Evolutionary conservation across 2,329 filamentous ascomycete genomes (phyloP).

Genomic region (Trichoderma sp.): DNA sequence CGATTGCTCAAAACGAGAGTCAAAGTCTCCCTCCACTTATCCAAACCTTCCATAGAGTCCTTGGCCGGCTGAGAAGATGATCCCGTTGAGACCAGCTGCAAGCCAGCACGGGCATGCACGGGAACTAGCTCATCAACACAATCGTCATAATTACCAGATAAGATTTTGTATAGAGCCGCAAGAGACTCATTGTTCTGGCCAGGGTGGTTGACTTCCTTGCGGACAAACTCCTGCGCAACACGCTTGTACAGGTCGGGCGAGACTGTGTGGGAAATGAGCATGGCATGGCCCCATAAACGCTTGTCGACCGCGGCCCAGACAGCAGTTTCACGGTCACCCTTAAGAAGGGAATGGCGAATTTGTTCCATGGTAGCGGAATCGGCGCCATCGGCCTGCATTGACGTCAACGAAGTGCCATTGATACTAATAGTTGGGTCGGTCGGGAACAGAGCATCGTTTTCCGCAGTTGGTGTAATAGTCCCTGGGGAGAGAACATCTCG

Average conservation of each 20-base stretch:
- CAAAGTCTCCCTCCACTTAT: conserved; percentile 92
- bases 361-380: conserved; percentile 69
- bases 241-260: conserved; percentile 86
- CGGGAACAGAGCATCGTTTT: conserved; percentile 29
- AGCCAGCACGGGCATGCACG: conserved; percentile 83
- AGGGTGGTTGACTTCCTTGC: conserved; percentile 84
- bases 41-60: conserved; percentile 78
- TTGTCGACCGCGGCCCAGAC: conserved; percentile 93
- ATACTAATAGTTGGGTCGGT: conserved; percentile 28
- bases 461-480: conserved; percentile 27
- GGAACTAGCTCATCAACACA: conserved; percentile 95
- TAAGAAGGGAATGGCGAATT: conserved; percentile 69
- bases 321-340: conserved; percentile 84
- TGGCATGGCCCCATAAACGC: conserved; percentile 92
- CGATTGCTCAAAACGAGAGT: conserved; percentile 85
- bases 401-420: conserved; percentile 30
- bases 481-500: conserved; percentile 70
- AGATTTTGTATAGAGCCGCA: conserved; percentile 87
- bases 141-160: conserved; percentile 91
- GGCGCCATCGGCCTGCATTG: conserved; percentile 61
- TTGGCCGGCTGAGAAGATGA: conserved; percentile 59
- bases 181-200: conserved; percentile 81
- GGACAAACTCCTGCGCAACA: conserved; percentile 91
- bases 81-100: conserved; percentile 83
- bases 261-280: conserved; percentile 78